Percentiles rank a stretch among this genome's conserved stretches.
Evolutionary conservation across 257 asterid species (phyloP).

Genomic region (Cynanchum wilfordii): DNA sequence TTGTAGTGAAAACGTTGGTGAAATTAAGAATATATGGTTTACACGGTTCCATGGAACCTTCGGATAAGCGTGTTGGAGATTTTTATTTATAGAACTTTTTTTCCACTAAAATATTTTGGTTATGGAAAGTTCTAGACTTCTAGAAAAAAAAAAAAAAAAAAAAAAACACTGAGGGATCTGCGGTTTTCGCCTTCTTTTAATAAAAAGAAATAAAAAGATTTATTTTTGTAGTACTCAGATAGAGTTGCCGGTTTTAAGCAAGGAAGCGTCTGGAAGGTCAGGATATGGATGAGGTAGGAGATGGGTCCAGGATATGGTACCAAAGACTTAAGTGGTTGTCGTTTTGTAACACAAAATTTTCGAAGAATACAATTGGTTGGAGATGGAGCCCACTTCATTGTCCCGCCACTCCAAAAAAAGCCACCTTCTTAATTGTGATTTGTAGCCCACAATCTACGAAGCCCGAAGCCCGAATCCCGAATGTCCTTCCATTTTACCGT

Average conservation of each 20-base stretch:
- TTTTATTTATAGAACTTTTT: neutral
- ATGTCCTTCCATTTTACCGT: too few relatives aligned
- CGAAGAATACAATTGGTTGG: neutral
- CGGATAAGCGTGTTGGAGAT: neutral
- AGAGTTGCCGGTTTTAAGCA: neutral
- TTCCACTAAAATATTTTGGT: constrained; percentile 1
- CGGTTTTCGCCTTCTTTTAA: neutral
- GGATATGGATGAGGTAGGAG: constrained; percentile 19
- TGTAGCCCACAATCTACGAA: too few relatives aligned
- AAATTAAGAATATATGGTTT: neutral
- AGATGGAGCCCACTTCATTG: neutral
- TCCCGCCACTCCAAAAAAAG: neutral
- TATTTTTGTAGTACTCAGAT: neutral
- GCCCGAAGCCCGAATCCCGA: too few relatives aligned
- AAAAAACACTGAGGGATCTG: constrained; percentile 11
- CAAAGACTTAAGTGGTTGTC: neutral
- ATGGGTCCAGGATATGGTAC: constrained; percentile 7
- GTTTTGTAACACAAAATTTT: neutral
- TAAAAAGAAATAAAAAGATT: neutral
- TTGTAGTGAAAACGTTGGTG: neutral
- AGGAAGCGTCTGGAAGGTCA: constrained; percentile 36
- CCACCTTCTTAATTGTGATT: too few relatives aligned
- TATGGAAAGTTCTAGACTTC: constrained; percentile 55
- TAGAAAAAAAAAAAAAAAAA: neutral
- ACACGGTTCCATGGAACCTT: neutral